Percentiles rank a stretch among this genome's conserved stretches.
Evolutionary conservation across 108 stramenopile species (phyloP).

Genomic region (Pseudonitzschia multiseries): DNA sequence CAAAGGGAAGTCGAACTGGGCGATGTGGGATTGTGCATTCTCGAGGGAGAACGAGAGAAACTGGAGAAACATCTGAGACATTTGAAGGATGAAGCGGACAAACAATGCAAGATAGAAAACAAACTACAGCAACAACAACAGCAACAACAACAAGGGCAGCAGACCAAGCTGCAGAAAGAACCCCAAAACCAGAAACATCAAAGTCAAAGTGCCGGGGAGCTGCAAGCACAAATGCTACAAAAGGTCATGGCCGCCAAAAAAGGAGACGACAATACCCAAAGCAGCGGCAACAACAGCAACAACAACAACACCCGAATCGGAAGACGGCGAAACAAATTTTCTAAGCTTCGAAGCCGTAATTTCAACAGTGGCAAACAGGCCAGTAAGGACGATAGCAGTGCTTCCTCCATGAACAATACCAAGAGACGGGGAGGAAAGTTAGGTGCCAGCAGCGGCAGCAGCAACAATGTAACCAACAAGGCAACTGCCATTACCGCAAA

Average conservation of each 20-base stretch:
- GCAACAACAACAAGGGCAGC: constrained; percentile 15
- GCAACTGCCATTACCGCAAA: no score
- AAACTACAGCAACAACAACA: background rate
- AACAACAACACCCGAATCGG: constrained; percentile 7
- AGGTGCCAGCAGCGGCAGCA: background rate
- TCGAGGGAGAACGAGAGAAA: constrained; percentile 68
- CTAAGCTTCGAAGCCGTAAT: background rate
- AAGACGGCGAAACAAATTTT: constrained; percentile 6
- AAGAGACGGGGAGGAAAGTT: background rate
- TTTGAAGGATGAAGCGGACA: constrained; percentile 9
- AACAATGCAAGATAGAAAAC: background rate
- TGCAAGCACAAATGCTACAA: constrained; percentile 5
- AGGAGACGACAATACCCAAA: background rate
- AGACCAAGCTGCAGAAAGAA: background rate
- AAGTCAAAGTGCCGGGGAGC: background rate
- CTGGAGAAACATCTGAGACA: constrained; percentile 47
- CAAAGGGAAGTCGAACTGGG: constrained; percentile 58
- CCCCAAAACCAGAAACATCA: background rate
- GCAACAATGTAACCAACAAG: background rate
- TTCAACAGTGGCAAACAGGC: background rate
- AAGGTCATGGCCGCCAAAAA: background rate
- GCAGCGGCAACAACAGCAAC: background rate
- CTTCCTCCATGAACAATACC: background rate
- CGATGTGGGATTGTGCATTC: constrained; percentile 69
- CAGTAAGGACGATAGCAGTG: background rate